A percentile compares a stretch with the other conserved stretches of the same genome.
Evolutionary conservation across 163 green algal genomes (phyloP).

Genomic region (Scenedesmus sp.): DNA sequence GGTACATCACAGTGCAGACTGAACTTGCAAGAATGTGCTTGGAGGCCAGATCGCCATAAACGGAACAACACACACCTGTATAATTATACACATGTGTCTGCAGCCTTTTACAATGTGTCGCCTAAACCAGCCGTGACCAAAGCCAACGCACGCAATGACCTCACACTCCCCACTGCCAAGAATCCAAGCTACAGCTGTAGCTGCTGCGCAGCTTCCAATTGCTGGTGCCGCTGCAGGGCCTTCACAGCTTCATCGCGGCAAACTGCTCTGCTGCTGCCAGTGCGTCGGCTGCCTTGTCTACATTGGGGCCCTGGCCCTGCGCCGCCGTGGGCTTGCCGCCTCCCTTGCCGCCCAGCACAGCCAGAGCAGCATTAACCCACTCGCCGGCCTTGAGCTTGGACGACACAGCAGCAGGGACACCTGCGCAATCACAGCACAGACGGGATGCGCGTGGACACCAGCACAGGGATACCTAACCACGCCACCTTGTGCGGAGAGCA

Average conservation of each 20-base stretch:
- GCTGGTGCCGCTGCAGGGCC: not conserved
- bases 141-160: too few species aligned
- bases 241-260: slow-evolving; percentile 72
- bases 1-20: too few species aligned
- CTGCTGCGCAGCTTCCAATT: not conserved
- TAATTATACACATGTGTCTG: too few species aligned
- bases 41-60: too few species aligned
- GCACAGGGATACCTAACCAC: too few species aligned
- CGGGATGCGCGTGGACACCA: too few species aligned
- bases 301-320: slow-evolving; percentile 85
- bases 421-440: not conserved
- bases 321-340: slow-evolving; percentile 94
- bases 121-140: too few species aligned
- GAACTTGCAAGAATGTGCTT: too few species aligned
- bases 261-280: slow-evolving; percentile 75
- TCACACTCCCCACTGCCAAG: not conserved
- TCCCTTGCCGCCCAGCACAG: slow-evolving; percentile 92
- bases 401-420: slow-evolving; percentile 46
- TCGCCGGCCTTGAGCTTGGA: slow-evolving; percentile 81
- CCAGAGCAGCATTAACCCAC: slow-evolving; percentile 86
- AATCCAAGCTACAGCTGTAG: not conserved
- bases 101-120: too few species aligned
- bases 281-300: slow-evolving; percentile 71
- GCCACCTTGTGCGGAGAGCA: too few species aligned
- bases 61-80: too few species aligned